Conservation (phyloP, 1,284 basidiomycete species). For the Trichosporon inkin region DNA sequence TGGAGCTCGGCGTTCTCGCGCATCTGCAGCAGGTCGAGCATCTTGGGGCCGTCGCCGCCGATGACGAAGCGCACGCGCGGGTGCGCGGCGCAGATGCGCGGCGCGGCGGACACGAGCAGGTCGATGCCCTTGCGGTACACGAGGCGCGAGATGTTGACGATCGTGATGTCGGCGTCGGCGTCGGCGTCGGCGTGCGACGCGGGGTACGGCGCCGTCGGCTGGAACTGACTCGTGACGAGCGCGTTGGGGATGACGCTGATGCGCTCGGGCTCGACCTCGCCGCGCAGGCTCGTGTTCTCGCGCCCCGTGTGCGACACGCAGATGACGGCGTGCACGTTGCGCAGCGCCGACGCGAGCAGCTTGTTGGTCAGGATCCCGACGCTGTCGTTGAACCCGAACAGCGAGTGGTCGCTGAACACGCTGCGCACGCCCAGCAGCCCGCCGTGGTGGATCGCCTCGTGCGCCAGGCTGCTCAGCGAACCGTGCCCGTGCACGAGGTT, state of each 20-base stretch:
- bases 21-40: slow-evolving; percentile 93
- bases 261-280: slow-evolving; percentile 64
- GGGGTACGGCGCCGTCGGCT: slow-evolving; percentile 52
- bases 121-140: slow-evolving; percentile 97
- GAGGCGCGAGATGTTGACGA: slow-evolving; percentile 90
- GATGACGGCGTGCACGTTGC: slow-evolving; percentile 88
- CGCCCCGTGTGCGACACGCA: slow-evolving; percentile 96
- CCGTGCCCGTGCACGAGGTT: slow-evolving; percentile 90
- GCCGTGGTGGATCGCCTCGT: slow-evolving; percentile 84
- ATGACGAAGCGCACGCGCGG: slow-evolving; percentile 83
- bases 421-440: slow-evolving; percentile 68
- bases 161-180: slow-evolving; percentile 63
- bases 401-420: slow-evolving; percentile 93
- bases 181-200: not conserved
- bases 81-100: slow-evolving; percentile 77
- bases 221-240: slow-evolving; percentile 81
- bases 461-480: slow-evolving; percentile 79
- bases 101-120: slow-evolving; percentile 85
- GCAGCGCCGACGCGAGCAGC: slow-evolving; percentile 75
- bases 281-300: slow-evolving; percentile 91
- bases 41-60: slow-evolving; percentile 91
- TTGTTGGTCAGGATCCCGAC: slow-evolving; percentile 97
- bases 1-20: slow-evolving; percentile 83
- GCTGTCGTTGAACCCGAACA: slow-evolving; percentile 94
- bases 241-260: slow-evolving; percentile 94